These are phyloP conservation scores for Talaromyces sp. DNA, from an alignment of 2,329 filamentous ascomycete genomes.

Conservation along the genomic window DNA sequence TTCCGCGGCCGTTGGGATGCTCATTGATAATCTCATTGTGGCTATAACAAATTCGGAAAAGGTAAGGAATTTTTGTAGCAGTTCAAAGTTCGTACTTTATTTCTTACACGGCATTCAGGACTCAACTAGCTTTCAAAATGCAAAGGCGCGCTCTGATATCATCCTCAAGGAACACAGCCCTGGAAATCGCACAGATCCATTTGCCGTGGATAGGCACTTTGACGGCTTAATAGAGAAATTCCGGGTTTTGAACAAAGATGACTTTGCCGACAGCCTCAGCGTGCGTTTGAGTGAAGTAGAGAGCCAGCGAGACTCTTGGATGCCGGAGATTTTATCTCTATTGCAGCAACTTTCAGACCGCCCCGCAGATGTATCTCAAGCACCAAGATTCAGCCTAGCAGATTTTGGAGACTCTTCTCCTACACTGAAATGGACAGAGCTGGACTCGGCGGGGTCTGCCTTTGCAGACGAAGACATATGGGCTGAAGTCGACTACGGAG, in stretches of 20 bases:
- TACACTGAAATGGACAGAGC: conserved; percentile 68
- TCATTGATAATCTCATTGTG: conserved; percentile 66
- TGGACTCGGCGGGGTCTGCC: conserved; percentile 71
- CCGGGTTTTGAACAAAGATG: conserved; percentile 70
- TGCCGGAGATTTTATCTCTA: conserved; percentile 73
- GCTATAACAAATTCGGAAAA: conserved; percentile 6
- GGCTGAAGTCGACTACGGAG: conserved; percentile 35
- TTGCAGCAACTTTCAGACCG: conserved; percentile 76
- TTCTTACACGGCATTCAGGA: conserved; percentile 18
- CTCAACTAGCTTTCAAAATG: conserved; percentile 20
- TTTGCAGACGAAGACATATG: conserved; percentile 44
- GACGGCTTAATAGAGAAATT: conserved; percentile 82
- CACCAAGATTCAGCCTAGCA: conserved; percentile 38
- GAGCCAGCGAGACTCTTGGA: conserved; percentile 55
- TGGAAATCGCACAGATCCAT: conserved; percentile 64
- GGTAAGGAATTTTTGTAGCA: neutral
- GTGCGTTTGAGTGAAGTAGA: conserved; percentile 57
- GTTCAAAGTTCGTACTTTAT: neutral
- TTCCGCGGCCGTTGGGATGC: conserved; percentile 56
- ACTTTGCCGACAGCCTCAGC: conserved; percentile 65
- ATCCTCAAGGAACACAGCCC: conserved; percentile 42
- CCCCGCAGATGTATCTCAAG: conserved; percentile 64
- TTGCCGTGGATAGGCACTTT: conserved; percentile 61
- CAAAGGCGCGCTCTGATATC: conserved; percentile 28
- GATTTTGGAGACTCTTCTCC: neutral